Percentiles rank a stretch among this genome's conserved stretches.
These are phyloP conservation scores for Microascus cirrosus DNA, from an alignment of 2,329 filamentous ascomycete species.

Conservation along the genomic window DNA sequence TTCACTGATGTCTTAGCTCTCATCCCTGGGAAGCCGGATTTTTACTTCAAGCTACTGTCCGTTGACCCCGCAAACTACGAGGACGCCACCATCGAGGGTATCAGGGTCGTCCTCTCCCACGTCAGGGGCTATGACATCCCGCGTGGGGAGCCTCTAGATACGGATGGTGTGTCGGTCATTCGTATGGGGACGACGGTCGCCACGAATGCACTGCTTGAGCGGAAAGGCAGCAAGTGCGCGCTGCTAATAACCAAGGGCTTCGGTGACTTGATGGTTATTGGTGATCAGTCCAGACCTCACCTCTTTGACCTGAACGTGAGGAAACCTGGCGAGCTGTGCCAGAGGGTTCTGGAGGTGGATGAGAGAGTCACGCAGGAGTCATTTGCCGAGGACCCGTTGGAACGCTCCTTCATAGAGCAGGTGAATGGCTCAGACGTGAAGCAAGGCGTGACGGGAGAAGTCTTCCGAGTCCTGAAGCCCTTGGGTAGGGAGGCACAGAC, in stretches of 20 bases:
- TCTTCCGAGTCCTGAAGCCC: not conserved
- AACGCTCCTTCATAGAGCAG: not conserved
- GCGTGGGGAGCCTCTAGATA: conserved; percentile 47
- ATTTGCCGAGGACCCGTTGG: not conserved
- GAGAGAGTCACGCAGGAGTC: conserved; percentile 45
- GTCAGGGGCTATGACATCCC: conserved; percentile 41
- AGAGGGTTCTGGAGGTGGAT: conserved; percentile 61
- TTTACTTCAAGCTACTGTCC: conserved; percentile 61
- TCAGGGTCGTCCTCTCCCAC: conserved; percentile 32
- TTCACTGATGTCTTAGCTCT: conserved; percentile 63
- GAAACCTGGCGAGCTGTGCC: conserved; percentile 58
- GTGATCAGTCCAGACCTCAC: conserved; percentile 61
- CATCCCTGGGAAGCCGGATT: conserved; percentile 52
- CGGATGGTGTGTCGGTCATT: conserved; percentile 18
- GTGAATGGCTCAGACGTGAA: not conserved
- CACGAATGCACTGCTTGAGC: conserved; percentile 64
- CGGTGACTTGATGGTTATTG: conserved; percentile 60
- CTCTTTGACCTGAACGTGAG: conserved; percentile 64
- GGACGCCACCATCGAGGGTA: conserved; percentile 64
- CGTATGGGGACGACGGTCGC: conserved; percentile 72
- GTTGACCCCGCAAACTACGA: conserved; percentile 62
- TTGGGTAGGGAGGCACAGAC: not conserved
- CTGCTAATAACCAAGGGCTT: conserved; percentile 64
- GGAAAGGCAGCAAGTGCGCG: conserved; percentile 26
- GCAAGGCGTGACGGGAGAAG: not conserved